phyloP scores from a whole-genome alignment of 805 yeast genomes.

The Zygotorulaspora sp. region DNA sequence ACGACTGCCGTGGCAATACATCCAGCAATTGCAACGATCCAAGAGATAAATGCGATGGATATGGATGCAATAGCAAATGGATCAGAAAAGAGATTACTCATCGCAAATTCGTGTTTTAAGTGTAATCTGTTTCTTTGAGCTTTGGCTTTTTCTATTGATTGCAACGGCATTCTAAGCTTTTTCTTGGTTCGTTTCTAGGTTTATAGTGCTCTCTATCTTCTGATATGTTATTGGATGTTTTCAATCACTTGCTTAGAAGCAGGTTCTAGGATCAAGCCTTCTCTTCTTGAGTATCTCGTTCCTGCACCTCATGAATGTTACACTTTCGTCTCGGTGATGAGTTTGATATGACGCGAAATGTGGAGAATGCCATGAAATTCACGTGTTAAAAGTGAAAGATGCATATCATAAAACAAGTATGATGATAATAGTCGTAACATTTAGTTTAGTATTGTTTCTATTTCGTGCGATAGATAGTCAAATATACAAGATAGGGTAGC shows the following conservation, averaged over 20 bases:
- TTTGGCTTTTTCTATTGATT: constrained; percentile 22
- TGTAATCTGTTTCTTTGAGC: constrained; percentile 28
- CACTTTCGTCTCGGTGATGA: constrained; percentile 1
- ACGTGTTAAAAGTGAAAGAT: no score
- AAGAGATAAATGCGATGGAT: constrained; percentile 67
- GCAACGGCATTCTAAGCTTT: constrained; percentile 16
- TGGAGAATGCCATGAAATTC: constrained; percentile 1
- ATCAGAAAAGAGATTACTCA: constrained; percentile 61
- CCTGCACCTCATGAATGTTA: no score
- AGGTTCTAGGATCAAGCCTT: no score
- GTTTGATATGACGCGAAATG: constrained; percentile 2
- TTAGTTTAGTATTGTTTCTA: no score
- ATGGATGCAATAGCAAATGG: constrained; percentile 85
- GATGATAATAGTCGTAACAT: no score
- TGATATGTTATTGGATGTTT: no score
- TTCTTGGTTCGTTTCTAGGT: neutral
- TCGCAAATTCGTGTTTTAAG: constrained; percentile 29
- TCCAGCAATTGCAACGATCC: constrained; percentile 88
- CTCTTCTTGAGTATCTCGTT: no score
- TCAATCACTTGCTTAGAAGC: no score
- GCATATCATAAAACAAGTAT: no score
- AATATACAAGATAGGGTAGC: no score
- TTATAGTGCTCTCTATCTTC: no score
- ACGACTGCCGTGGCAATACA: constrained; percentile 54
- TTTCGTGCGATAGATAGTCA: no score